Percentiles rank a stretch among this genome's conserved stretches.
Evolutionary conservation across 108 stramenopile genomes (phyloP).

Genomic region (Cyclostephanos invisitatus): DNA sequence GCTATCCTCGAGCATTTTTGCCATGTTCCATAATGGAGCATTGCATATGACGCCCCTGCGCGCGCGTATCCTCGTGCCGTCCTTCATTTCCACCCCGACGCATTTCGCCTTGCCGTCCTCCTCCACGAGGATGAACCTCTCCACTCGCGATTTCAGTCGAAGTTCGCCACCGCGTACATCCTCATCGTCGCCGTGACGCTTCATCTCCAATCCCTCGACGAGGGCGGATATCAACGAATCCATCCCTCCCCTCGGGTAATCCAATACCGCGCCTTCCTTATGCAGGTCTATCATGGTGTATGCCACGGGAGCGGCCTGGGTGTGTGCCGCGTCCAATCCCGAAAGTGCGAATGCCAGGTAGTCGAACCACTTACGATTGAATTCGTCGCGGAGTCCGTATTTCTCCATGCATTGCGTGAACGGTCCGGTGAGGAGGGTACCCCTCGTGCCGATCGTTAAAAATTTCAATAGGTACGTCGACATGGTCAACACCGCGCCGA

Average conservation of each 20-base stretch:
- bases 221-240: slow-evolving; percentile 81
- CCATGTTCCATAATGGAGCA: slow-evolving; percentile 85
- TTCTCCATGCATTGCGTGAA: slow-evolving; percentile 63
- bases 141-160: slow-evolving; percentile 57
- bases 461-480: slow-evolving; percentile 57
- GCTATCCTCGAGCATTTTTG: slow-evolving; percentile 66
- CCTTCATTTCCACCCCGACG: slow-evolving; percentile 62
- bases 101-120: slow-evolving; percentile 53
- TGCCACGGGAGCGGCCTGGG: slow-evolving; percentile 88
- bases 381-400: slow-evolving; percentile 54
- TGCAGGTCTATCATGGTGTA: slow-evolving; percentile 91
- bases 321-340: slow-evolving; percentile 82
- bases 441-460: slow-evolving; percentile 67
- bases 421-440: slow-evolving; percentile 63
- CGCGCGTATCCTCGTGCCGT: slow-evolving; percentile 68
- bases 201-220: slow-evolving; percentile 64
- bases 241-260: slow-evolving; percentile 88
- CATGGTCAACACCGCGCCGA: slow-evolving; percentile 46
- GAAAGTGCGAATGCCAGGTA: slow-evolving; percentile 86
- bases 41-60: slow-evolving; percentile 82
- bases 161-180: slow-evolving; percentile 30
- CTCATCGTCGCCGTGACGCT: slow-evolving; percentile 35
- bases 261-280: slow-evolving; percentile 67
- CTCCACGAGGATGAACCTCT: slow-evolving; percentile 63
- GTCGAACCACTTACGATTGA: slow-evolving; percentile 74